Percentiles rank a stretch among this genome's conserved stretches.
Evolutionary conservation across 805 yeast genomes (phyloP).

Genomic region (Wickerhamomyces sydowiorum): DNA sequence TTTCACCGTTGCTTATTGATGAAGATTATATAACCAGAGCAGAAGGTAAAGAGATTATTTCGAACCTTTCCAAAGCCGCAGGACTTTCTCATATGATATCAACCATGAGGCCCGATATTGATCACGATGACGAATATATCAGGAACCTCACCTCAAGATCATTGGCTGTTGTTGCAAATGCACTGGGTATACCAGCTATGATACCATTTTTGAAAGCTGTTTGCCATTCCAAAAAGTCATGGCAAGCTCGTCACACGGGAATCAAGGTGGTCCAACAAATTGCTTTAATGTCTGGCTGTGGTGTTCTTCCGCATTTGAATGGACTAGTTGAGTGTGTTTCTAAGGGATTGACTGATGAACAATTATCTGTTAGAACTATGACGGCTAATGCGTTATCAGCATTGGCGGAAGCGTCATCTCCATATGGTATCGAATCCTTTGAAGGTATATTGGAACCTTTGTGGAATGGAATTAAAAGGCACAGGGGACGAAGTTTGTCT

Average conservation of each 20-base stretch:
- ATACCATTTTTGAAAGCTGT: conserved; percentile 82
- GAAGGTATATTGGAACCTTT: conserved; percentile 62
- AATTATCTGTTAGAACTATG: conserved; percentile 56
- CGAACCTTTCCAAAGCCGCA: conserved; percentile 71
- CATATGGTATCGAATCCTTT: conserved; percentile 88
- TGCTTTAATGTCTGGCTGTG: conserved; percentile 61
- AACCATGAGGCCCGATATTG: conserved; percentile 75
- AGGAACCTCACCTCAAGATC: conserved; percentile 72
- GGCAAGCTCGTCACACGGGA: conserved; percentile 86
- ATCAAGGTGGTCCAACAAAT: conserved; percentile 70
- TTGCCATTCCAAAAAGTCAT: conserved; percentile 65
- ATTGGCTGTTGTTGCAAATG: conserved; percentile 76
- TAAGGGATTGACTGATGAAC: conserved; percentile 60
- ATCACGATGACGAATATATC: conserved; percentile 73
- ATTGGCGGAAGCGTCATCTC: conserved; percentile 75
- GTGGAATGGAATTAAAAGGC: conserved; percentile 74
- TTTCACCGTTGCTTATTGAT: conserved; percentile 75
- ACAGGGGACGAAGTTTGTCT: conserved; percentile 73
- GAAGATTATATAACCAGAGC: conserved; percentile 68
- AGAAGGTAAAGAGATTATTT: conserved; percentile 75
- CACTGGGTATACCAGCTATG: conserved; percentile 66
- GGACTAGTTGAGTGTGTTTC: conserved; percentile 58
- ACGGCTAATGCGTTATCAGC: conserved; percentile 70
- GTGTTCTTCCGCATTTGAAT: conserved; percentile 67
- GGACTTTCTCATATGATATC: conserved; percentile 81